Evolutionary conservation across 345 rosid genomes (phyloP), one percentile per base, ranked within the genome.

Genomic region (Populus ilicifolia): DNA sequence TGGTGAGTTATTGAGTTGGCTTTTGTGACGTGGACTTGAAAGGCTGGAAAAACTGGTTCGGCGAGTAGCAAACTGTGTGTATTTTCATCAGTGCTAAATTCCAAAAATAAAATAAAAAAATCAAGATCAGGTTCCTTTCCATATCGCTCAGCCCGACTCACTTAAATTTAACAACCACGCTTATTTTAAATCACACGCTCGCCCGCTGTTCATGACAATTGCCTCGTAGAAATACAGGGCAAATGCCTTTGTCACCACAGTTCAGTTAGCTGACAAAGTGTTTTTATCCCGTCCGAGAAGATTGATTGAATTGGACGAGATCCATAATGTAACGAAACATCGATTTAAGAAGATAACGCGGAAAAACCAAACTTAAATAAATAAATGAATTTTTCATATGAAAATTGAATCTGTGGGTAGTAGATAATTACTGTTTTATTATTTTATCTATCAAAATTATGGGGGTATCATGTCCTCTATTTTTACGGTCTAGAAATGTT

Each of bases 131-230:
- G 14, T 11, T 43, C 46, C 12, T 43, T 11, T 43, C 46, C 46
- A 43, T 11, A 0, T 43, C 46, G 12, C 0, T 2, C 46, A 12
- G 12, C 14, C 46, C 1, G 46, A 2, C 14, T 11, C 14, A 11
- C 11, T 43, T 43, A 43, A 43, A 43, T 43, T 11, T 0, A 43
- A 2, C 1, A 10, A 10, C 46, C 3, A 43, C 14, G 13, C 46
- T 5, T 5, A 14, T 43, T 64, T 41, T 10, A 41, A 54, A 41
- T 17, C 25, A 70, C 43, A 0, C 25, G 1, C 63, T n/a, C 23
- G 71, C 72, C 77, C 72, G 35, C 77, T 44, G 43, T 43, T n/a
- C 0, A 38, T 23, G 43, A 62, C 48, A 23, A 62, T 79, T 69
- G 52, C 75, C 30, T 11, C 0, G 8, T n/a, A 14, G 12, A 48